These are phyloP conservation scores for Podila clonocystis DNA, from an alignment of 192 early-diverging fungal species.

Conservation along the genomic window DNA sequence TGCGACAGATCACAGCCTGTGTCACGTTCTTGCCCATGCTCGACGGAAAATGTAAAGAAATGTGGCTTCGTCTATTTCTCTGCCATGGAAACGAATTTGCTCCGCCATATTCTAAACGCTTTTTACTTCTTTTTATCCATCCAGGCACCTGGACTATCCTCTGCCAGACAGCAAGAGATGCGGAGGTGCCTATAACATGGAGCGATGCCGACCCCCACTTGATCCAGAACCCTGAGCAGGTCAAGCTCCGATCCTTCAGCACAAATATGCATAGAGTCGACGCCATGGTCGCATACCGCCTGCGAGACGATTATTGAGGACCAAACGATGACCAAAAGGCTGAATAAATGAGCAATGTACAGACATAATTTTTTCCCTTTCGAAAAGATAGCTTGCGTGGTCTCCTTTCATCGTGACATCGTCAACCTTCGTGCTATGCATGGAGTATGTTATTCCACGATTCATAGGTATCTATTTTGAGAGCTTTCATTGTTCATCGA, in stretches of 20 bases:
- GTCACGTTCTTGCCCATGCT: constrained; percentile 92
- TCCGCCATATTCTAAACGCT: neutral
- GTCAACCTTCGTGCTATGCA: too few species aligned
- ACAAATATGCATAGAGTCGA: constrained; percentile 88
- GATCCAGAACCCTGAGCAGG: constrained; percentile 88
- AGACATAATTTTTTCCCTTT: too few species aligned
- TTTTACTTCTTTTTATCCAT: neutral
- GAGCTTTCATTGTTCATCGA: neutral
- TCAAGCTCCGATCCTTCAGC: constrained; percentile 83
- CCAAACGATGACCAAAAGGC: neutral
- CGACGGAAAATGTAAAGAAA: constrained; percentile 80
- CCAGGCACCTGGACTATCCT: constrained; percentile 91
- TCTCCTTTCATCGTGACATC: too few species aligned
- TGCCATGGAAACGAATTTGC: neutral
- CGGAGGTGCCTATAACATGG: constrained; percentile 89
- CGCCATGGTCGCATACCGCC: constrained; percentile 86
- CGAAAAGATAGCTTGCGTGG: too few species aligned
- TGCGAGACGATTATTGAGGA: constrained; percentile 56
- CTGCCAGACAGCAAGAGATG: constrained; percentile 88
- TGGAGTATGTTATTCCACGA: too few species aligned
- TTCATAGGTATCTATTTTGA: too few species aligned
- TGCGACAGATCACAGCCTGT: constrained; percentile 91
- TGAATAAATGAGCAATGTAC: too few species aligned
- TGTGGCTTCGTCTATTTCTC: neutral
- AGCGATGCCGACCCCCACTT: constrained; percentile 80